Percentiles rank a stretch among this genome's conserved stretches.
Evolutionary conservation across 2,329 filamentous ascomycete species (phyloP).

Genomic region (Epichloe elymi): DNA sequence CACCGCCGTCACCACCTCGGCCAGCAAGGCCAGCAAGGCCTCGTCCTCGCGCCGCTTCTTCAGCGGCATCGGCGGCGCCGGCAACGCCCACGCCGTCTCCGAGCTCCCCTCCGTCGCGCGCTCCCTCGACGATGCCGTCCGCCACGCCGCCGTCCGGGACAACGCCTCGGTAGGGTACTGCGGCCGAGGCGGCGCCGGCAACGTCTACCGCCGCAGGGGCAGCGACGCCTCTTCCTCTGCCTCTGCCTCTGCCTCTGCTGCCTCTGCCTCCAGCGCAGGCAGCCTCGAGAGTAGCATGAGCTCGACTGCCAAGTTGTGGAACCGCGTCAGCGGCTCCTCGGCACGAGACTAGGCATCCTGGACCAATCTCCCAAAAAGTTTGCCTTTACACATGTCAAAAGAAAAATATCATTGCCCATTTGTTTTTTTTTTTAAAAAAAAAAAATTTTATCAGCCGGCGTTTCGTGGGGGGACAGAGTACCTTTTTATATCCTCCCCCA

Average conservation of each 20-base stretch:
- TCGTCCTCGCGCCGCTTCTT: conserved; percentile 39
- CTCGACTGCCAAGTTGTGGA: conserved; percentile 21
- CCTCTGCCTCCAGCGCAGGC: conserved; percentile 9
- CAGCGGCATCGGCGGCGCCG: conserved; percentile 53
- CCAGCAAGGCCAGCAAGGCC: conserved; percentile 20
- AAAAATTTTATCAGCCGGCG: conserved; percentile 11
- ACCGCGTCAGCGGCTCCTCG: conserved; percentile 20
- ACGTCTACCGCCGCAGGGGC: conserved; percentile 42
- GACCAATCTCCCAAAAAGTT: background rate
- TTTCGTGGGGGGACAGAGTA: conserved; percentile 10
- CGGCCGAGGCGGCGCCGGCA: conserved; percentile 54
- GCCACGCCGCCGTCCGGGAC: conserved; percentile 29
- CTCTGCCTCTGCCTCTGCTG: conserved; percentile 13
- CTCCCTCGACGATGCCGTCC: conserved; percentile 33
- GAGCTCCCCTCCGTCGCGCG: conserved; percentile 27
- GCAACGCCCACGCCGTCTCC: conserved; percentile 42
- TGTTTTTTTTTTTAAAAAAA: no score
- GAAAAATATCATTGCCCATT: no score
- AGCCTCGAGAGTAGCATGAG: conserved; percentile 24
- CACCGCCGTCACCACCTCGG: conserved; percentile 7
- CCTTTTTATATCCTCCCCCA: conserved; percentile 23
- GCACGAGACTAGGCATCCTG: conserved; percentile 14
- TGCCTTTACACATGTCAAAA: background rate
- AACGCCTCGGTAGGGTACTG: conserved; percentile 41
- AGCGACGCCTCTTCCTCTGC: conserved; percentile 18